Percentiles rank a stretch among this genome's conserved stretches.
These are phyloP conservation scores for Puccinia horiana DNA, from an alignment of 1,284 basidiomycete genomes.

Conservation along the genomic window DNA sequence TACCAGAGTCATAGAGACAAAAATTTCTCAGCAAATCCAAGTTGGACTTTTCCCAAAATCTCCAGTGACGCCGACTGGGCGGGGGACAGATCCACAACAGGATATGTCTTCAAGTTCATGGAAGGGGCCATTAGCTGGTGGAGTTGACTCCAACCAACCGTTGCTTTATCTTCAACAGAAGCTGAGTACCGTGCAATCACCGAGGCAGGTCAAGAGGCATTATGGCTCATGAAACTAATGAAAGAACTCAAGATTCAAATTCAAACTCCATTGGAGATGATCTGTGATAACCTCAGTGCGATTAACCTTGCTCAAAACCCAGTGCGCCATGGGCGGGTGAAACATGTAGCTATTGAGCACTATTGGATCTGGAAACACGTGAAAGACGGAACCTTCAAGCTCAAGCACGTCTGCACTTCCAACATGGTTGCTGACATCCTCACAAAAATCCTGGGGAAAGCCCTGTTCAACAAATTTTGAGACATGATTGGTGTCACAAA, in stretches of 20 bases:
- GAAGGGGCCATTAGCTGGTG: background rate
- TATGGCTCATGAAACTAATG: background rate
- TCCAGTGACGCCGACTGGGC: conserved; percentile 6
- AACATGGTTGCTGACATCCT: background rate
- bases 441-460: background rate
- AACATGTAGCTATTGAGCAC: background rate
- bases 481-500: background rate
- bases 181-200: conserved; percentile 2
- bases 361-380: background rate
- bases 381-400: background rate
- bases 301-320: background rate
- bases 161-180: background rate
- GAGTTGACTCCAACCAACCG: background rate
- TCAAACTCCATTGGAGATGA: background rate
- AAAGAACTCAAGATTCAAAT: background rate
- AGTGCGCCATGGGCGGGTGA: background rate
- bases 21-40: background rate
- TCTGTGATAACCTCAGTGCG: background rate
- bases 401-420: background rate
- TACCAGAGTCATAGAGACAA: background rate
- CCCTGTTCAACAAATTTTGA: background rate
- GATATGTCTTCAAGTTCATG: conserved; percentile 22
- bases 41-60: background rate
- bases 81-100: background rate
- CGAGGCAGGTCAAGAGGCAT: background rate